Base-by-base conservation (phyloP, 257 asterid genomes). In the Scutellaria barbata region DNA sequence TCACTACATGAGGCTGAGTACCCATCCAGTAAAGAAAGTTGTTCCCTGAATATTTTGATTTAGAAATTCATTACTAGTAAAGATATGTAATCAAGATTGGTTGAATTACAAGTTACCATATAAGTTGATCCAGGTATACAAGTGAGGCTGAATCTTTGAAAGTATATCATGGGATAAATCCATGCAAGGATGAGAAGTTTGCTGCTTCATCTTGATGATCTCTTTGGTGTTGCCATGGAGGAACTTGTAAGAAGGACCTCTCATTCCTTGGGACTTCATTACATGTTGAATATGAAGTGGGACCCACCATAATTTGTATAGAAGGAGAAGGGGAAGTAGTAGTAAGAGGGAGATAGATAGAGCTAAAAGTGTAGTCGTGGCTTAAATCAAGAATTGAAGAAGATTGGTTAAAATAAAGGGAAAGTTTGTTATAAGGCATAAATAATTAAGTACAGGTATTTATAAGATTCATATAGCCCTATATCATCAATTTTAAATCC, bases 221-320 rank as follows among this genome's bases (percentile, higher is more conserved):
- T 87, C 90, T 67, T 80, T 81, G 58, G 82, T 81, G 80, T 65
- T 75, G 39, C 88, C 90, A 69, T 85, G 75, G 35, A 85, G 13
- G 75, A 87, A 55, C 72, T 61, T 76, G 83, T 85, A 87, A 65
- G 87, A 40, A 55, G 93, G 87, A 9, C 93, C 93, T 65, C 39
- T 73, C 68, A 87, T 77, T 56, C 92, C 90, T 52, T 87, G 86
- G 9, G 79, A 73, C 13, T 67, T 52, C 76, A 87, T 57, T 4
- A 46, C 2, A 25, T 59, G 42, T 56, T 77, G 82, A 7, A 87
- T 3, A 40, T 48, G 68, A 20, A 67, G 73, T 43, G 90, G 90
- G 63, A 16, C 40, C 90, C 90, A 87, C 73, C 80, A 79, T 72
- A 85, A 6, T 43, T 79, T 82, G 80, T 77, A 60, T 0, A 80